phyloP scores from a whole-genome alignment of 2,329 filamentous ascomycete genomes.

The Fusarium nurragi region DNA sequence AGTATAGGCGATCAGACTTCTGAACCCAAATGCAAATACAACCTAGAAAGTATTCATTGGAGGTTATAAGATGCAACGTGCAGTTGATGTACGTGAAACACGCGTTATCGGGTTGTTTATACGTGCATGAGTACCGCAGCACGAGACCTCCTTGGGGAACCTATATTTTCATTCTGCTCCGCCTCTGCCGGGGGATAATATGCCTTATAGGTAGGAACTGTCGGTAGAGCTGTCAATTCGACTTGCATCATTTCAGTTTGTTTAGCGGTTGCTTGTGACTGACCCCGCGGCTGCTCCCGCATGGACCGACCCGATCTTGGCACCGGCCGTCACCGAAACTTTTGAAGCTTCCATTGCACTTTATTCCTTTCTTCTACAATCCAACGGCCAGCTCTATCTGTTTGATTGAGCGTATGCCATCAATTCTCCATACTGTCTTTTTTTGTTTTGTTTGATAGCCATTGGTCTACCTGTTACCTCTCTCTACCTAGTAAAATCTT shows the following conservation, averaged over 20 bases:
- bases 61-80: no score
- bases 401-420: background rate
- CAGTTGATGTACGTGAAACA: background rate
- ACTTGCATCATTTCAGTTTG: background rate
- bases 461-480: background rate
- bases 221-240: background rate
- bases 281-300: slow-evolving; percentile 36
- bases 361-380: background rate
- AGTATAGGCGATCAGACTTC: no score
- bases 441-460: background rate
- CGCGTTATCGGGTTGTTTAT: background rate
- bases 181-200: background rate
- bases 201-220: background rate
- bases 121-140: background rate
- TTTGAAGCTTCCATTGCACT: slow-evolving; percentile 17
- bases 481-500: slow-evolving; percentile 1
- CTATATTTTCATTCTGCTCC: background rate
- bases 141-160: background rate
- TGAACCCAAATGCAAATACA: no score
- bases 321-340: slow-evolving; percentile 33
- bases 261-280: background rate
- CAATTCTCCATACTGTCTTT: background rate
- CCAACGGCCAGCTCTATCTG: background rate
- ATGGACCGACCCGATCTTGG: slow-evolving; percentile 34
- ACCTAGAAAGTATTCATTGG: no score